Conservation (phyloP, 2,329 filamentous ascomycete species). For the Botrytis fabae region DNA sequence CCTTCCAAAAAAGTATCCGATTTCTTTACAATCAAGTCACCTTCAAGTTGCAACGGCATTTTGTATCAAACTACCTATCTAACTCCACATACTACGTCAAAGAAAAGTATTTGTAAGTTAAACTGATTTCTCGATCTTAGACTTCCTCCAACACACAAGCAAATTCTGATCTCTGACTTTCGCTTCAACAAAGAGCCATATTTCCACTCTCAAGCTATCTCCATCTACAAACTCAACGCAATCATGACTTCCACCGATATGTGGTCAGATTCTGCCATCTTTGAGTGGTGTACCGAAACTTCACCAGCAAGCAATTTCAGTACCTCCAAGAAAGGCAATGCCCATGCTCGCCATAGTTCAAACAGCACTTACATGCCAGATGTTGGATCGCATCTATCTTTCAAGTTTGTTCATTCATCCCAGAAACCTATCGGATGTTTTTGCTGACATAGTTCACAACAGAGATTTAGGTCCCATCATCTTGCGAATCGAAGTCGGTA, state of each 20-base stretch:
- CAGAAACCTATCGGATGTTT: no score
- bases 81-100: no score
- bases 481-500: constrained; percentile 1
- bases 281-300: neutral
- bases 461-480: neutral
- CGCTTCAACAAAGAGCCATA: neutral
- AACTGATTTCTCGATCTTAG: neutral
- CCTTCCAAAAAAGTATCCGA: no score
- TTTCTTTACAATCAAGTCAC: neutral
- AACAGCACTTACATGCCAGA: neutral
- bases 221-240: no score
- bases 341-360: neutral
- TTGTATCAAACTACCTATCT: neutral
- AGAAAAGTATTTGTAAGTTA: neutral
- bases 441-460: neutral
- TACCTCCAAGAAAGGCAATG: neutral
- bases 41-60: neutral
- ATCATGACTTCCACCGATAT: neutral
- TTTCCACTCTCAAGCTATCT: neutral
- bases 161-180: neutral
- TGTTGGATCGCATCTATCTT: neutral
- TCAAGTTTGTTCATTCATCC: neutral
- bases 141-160: no score
- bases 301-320: neutral
- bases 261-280: no score